Conservation (phyloP, 1,284 basidiomycete genomes). For the Cutaneotrichosporon curvatum region DNA sequence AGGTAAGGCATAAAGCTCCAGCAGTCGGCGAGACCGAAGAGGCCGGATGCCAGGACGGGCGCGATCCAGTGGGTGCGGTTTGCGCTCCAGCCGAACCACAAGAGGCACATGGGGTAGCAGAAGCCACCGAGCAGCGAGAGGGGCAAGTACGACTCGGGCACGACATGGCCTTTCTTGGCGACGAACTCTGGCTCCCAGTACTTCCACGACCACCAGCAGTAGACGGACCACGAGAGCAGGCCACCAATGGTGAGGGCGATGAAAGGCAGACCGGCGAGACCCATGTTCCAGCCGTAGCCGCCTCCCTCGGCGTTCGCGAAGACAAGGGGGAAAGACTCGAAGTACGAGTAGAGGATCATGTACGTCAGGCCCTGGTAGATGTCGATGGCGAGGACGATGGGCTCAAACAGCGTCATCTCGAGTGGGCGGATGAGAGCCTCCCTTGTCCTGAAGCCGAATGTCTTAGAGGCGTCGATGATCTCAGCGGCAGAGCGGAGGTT, state of each 20-base stretch:
- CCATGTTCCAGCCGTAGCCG: conserved; percentile 36
- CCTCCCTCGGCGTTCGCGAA: conserved; percentile 7
- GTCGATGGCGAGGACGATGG: conserved; percentile 35
- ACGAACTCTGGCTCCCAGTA: conserved; percentile 33
- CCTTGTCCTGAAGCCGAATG: conserved; percentile 22
- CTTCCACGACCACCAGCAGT: conserved; percentile 29
- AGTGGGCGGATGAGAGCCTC: conserved; percentile 39
- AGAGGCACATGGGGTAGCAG: conserved; percentile 40
- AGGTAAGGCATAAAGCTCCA: conserved; percentile 29
- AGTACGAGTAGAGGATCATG: conserved; percentile 37
- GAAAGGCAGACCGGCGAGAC: conserved; percentile 38
- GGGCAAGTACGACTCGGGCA: conserved; percentile 23
- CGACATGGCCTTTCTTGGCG: conserved; percentile 10
- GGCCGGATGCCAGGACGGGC: conserved; percentile 31
- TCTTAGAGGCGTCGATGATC: conserved; percentile 30
- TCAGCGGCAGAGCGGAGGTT: conserved; percentile 32
- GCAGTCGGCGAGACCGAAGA: conserved; percentile 35
- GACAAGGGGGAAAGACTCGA: conserved; percentile 23
- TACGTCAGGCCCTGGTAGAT: conserved; percentile 34
- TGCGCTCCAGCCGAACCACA: conserved; percentile 43
- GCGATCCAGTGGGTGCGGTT: conserved; percentile 39
- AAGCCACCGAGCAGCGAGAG: conserved; percentile 37
- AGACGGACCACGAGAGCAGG: conserved; percentile 21
- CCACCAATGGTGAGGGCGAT: conserved; percentile 33
- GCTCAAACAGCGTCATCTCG: conserved; percentile 36